phyloP scores from a whole-genome alignment of 176 grass and related monocot genomes.

The Rhynchospora tenuis region DNA sequence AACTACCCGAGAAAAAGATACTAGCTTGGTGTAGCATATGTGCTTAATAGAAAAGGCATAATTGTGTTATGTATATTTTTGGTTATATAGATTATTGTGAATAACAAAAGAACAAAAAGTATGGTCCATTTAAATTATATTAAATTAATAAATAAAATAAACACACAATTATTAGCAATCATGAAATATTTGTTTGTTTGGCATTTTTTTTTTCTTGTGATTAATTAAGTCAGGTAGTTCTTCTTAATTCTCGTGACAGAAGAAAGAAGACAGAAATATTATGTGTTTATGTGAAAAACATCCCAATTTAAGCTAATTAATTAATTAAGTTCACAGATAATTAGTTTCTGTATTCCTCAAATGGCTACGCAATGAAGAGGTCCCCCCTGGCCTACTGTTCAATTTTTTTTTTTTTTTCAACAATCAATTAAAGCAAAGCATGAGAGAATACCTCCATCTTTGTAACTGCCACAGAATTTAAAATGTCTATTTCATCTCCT shows the following conservation, averaged over 20 bases:
- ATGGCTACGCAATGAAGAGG: not conserved
- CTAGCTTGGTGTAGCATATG: constrained; percentile 19
- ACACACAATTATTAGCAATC: not conserved
- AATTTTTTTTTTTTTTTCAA: not conserved
- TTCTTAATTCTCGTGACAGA: not conserved
- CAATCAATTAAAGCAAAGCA: constrained; percentile 32
- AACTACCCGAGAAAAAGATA: constrained; percentile 30
- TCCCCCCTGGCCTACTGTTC: not conserved
- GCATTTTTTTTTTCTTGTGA: not conserved
- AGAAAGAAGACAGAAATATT: not conserved
- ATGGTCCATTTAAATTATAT: not conserved
- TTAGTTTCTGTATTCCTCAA: not conserved
- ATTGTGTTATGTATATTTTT: not conserved
- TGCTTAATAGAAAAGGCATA: not conserved
- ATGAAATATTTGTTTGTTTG: not conserved
- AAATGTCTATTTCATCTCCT: constrained; percentile 25
- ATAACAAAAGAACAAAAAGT: not conserved
- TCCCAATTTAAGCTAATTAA: constrained; percentile 4
- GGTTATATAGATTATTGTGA: constrained; percentile 7
- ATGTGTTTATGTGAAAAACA: not conserved
- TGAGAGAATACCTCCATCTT: not conserved
- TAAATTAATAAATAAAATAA: not conserved
- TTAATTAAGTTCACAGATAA: not conserved
- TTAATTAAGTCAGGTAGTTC: not conserved
- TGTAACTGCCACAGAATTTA: constrained; percentile 33